A percentile compares a stretch with the other conserved stretches of the same genome.
Conservation (phyloP, 2,329 filamentous ascomycete genomes). For the Fonsecaea pedrosoi region DNA sequence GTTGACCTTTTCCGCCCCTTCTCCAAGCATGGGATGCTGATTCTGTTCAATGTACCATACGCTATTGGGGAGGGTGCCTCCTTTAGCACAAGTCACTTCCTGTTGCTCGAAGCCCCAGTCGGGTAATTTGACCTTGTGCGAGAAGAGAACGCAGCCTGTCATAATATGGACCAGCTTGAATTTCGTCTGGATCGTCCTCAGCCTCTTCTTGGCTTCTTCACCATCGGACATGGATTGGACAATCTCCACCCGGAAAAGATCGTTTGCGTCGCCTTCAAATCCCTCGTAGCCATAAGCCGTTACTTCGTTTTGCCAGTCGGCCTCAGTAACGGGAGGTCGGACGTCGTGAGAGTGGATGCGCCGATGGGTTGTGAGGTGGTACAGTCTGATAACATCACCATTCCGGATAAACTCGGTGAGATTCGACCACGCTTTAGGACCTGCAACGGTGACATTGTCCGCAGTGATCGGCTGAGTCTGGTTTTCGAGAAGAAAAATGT, state of each 20-base stretch:
- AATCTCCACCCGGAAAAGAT: conserved; percentile 93
- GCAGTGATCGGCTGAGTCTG: conserved; percentile 83
- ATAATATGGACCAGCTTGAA: conserved; percentile 95
- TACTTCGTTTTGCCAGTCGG: conserved; percentile 93
- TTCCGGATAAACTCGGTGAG: conserved; percentile 74
- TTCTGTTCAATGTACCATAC: conserved; percentile 97
- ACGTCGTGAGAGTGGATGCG: conserved; percentile 96
- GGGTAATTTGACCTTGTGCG: conserved; percentile 97
- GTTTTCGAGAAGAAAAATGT: conserved; percentile 92
- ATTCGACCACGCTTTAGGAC: conserved; percentile 82
- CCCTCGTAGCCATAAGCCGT: conserved; percentile 97
- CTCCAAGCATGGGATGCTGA: conserved; percentile 76
- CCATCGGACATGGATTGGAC: conserved; percentile 86
- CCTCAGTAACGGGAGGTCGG: conserved; percentile 82
- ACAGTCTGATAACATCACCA: conserved; percentile 80
- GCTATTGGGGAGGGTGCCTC: conserved; percentile 92
- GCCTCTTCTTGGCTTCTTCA: conserved; percentile 76
- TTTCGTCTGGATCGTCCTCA: conserved; percentile 95
- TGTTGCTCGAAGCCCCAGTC: conserved; percentile 98
- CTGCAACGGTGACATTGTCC: conserved; percentile 77
- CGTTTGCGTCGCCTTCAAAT: conserved; percentile 95
- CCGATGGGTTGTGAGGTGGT: conserved; percentile 81
- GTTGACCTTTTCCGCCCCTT: conserved; percentile 88
- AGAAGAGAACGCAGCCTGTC: conserved; percentile 96
- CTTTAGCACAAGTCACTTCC: conserved; percentile 95